These are phyloP conservation scores for Cerioporus squamosus DNA, from an alignment of 1,284 basidiomycete species.

Conservation along the genomic window DNA sequence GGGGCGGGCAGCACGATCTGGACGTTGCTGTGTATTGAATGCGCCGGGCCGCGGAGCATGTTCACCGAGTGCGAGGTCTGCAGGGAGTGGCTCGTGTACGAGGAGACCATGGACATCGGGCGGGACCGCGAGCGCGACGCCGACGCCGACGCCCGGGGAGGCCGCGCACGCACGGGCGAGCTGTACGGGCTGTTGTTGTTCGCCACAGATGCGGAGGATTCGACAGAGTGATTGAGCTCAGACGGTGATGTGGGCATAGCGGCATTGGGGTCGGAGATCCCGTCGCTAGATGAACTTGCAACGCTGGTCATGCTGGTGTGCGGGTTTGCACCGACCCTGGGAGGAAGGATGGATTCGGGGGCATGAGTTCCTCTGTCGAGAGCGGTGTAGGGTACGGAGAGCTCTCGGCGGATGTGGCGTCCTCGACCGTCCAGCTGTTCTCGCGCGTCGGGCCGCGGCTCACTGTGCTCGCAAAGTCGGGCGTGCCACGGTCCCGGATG, in stretches of 20 bases:
- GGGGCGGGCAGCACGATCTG: conserved; percentile 67
- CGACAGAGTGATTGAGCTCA: conserved; percentile 20
- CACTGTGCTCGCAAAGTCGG: conserved; percentile 9
- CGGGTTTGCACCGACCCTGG: conserved; percentile 10
- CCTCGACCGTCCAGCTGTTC: conserved; percentile 31
- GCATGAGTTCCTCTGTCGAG: conserved; percentile 21
- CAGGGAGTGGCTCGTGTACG: conserved; percentile 34
- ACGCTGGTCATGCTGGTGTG: conserved; percentile 26
- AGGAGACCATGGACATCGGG: conserved; percentile 46
- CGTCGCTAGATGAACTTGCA: conserved; percentile 21
- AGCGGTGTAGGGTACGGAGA: conserved; percentile 25
- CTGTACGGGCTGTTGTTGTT: conserved; percentile 4
- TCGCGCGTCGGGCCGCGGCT: conserved; percentile 24
- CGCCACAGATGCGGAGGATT: conserved; percentile 22
- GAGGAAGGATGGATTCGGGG: conserved; percentile 33
- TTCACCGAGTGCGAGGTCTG: conserved; percentile 35
- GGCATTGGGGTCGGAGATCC: conserved; percentile 7
- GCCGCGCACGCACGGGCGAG: conserved; percentile 17
- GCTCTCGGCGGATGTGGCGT: conserved; percentile 30
- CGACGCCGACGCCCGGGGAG: conserved; percentile 21
- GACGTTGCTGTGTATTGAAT: conserved; percentile 55
- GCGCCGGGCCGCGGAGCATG: conserved; percentile 50
- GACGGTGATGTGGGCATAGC: conserved; percentile 18
- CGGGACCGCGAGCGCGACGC: conserved; percentile 22
- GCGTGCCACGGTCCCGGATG: conserved; percentile 20